Conservation (phyloP, 768 basidiomycete genomes). For the Lentinula lateritia region DNA sequence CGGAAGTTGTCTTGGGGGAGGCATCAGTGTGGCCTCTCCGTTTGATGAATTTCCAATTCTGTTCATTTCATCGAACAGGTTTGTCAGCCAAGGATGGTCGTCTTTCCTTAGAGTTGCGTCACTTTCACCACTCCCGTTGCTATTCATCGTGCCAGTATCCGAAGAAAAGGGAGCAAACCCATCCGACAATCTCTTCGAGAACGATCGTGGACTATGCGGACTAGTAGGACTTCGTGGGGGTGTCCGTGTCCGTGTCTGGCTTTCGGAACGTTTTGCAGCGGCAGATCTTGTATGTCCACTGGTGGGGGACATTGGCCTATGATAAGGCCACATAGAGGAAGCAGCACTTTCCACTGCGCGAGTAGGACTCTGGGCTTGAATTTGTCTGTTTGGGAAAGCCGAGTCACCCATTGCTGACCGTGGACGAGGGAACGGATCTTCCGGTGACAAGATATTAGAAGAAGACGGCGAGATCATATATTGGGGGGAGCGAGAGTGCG, state of each 20-base stretch:
- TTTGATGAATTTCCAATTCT: conserved; percentile 6
- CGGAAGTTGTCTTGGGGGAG: not conserved
- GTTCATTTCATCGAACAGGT: conserved; percentile 13
- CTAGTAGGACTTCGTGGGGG: conserved; percentile 65
- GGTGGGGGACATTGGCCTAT: not conserved
- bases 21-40: conserved; percentile 9
- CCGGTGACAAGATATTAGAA: conserved; percentile 32
- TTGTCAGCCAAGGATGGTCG: conserved; percentile 22
- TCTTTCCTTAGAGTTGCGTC: conserved; percentile 27
- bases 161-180: not conserved
- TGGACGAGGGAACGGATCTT: conserved; percentile 59
- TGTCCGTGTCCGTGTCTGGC: conserved; percentile 11
- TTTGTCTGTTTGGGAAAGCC: not conserved
- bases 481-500: conserved; percentile 14
- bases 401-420: conserved; percentile 56
- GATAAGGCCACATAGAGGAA: not conserved
- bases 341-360: not conserved
- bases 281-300: not conserved
- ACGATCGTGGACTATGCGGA: conserved; percentile 32
- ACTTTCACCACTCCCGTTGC: conserved; percentile 7
- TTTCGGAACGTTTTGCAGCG: not conserved
- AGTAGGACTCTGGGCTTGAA: conserved; percentile 16
- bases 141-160: conserved; percentile 2
- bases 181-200: conserved; percentile 11
- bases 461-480: conserved; percentile 8